Conservation (phyloP, 805 yeast genomes). For the Schwanniomyces sp. region DNA sequence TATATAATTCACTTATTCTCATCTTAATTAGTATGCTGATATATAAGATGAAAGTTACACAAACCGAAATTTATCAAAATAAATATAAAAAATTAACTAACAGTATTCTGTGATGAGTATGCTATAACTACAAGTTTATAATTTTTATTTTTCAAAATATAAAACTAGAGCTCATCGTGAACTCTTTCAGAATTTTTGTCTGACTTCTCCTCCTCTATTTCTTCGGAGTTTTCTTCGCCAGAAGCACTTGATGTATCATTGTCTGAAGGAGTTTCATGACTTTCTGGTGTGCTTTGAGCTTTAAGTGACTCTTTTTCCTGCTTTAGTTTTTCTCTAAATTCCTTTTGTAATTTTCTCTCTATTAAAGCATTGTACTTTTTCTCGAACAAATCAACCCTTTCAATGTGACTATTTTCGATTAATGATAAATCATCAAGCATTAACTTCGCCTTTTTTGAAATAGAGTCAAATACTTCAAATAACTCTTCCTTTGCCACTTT, state of each 20-base stretch:
- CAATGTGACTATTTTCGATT: constrained; percentile 29
- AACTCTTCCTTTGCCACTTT: constrained; percentile 20
- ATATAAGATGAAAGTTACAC: not conserved
- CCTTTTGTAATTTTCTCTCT: constrained; percentile 32
- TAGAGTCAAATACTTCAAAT: constrained; percentile 24
- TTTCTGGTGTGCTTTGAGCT: constrained; percentile 5
- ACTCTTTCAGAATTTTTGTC: not conserved
- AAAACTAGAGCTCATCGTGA: constrained; percentile 10
- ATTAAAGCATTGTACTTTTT: constrained; percentile 25
- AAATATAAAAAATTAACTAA: no score
- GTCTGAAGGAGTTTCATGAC: constrained; percentile 9
- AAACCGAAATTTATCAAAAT: not conserved
- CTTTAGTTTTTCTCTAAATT: constrained; percentile 31
- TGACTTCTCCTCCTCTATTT: not conserved
- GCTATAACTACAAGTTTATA: not conserved
- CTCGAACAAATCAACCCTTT: constrained; percentile 26
- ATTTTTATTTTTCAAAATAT: not conserved
- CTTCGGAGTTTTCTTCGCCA: constrained; percentile 5
- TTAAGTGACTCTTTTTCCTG: constrained; percentile 22
- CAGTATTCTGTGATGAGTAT: not conserved
- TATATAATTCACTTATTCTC: not conserved
- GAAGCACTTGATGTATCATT: constrained; percentile 16
- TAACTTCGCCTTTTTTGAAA: constrained; percentile 22
- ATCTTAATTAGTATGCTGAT: not conserved
- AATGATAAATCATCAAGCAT: constrained; percentile 30